phyloP scores from a whole-genome alignment of 202 grass and related monocot species.

The Bolboschoenoplectus hybrid region DNA sequence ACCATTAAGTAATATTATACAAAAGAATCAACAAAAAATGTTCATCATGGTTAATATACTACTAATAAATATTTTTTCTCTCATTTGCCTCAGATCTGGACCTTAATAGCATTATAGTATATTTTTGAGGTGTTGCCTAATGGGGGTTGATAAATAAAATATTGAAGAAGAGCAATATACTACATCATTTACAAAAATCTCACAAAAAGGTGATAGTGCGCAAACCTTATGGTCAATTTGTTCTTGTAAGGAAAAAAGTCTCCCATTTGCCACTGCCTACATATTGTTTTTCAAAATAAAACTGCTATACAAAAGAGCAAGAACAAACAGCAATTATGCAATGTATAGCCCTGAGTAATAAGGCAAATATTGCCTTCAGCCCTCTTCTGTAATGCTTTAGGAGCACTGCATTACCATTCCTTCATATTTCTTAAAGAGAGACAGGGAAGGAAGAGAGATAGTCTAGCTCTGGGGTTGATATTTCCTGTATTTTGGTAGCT shows the following conservation, averaged over 20 bases:
- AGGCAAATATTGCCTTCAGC: background rate
- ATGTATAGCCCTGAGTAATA: background rate
- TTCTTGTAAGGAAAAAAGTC: slow-evolving; percentile 71
- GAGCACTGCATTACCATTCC: slow-evolving; percentile 7
- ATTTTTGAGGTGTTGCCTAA: slow-evolving; percentile 2
- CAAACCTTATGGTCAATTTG: slow-evolving; percentile 91
- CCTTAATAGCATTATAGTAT: background rate
- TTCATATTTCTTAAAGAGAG: background rate
- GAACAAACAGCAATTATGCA: background rate
- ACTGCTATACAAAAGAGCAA: slow-evolving; percentile 15
- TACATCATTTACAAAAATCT: background rate
- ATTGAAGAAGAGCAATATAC: slow-evolving; percentile 32
- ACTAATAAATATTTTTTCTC: slow-evolving; percentile 22
- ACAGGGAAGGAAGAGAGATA: slow-evolving; percentile 8
- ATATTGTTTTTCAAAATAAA: slow-evolving; percentile 25
- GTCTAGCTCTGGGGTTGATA: slow-evolving; percentile 10
- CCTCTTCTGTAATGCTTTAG: background rate
- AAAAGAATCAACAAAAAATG: slow-evolving; percentile 22
- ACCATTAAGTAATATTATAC: background rate
- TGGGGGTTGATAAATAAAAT: background rate
- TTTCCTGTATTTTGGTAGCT: background rate
- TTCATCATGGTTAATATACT: background rate
- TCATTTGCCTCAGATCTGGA: background rate
- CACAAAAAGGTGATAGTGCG: slow-evolving; percentile 23
- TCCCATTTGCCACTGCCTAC: slow-evolving; percentile 59